Evolutionary conservation across 805 yeast species (phyloP).

Genomic region (Kodamaea kaohsiungensis): DNA sequence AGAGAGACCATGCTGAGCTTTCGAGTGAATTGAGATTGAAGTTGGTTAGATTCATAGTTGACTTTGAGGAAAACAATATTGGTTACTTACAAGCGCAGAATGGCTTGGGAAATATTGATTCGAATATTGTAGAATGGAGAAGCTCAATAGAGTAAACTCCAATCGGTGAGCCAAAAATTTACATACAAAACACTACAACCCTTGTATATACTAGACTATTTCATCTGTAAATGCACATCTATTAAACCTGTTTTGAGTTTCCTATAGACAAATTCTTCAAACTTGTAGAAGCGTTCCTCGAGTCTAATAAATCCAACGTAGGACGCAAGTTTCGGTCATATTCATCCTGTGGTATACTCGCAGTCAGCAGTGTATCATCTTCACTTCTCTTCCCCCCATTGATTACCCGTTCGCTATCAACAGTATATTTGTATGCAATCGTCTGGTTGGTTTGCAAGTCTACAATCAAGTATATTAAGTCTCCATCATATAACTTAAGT

Average conservation of each 20-base stretch:
- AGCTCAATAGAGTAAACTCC: too few relatives aligned
- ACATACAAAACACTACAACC: too few relatives aligned
- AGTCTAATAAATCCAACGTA: slow-evolving; percentile 2
- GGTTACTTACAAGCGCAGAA: slow-evolving; percentile 37
- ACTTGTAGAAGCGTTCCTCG: background rate
- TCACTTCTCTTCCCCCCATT: slow-evolving; percentile 1
- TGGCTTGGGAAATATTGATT: slow-evolving; percentile 2
- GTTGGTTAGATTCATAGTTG: slow-evolving; percentile 39
- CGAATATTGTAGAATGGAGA: background rate
- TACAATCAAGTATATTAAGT: slow-evolving; percentile 62
- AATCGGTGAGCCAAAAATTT: too few relatives aligned
- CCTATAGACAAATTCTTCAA: slow-evolving; percentile 1
- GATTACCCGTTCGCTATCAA: slow-evolving; percentile 2
- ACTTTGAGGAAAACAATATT: slow-evolving; percentile 42
- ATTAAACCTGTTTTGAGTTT: background rate
- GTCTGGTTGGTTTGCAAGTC: slow-evolving; percentile 56
- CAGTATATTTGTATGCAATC: slow-evolving; percentile 45
- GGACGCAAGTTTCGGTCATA: slow-evolving; percentile 8
- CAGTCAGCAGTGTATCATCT: background rate
- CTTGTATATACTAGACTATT: background rate
- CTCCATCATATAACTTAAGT: slow-evolving; percentile 62
- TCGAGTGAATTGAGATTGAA: slow-evolving; percentile 34
- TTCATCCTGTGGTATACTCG: slow-evolving; percentile 6
- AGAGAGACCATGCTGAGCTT: slow-evolving; percentile 15
- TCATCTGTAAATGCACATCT: background rate